Percentiles rank a stretch among this genome's conserved stretches.
Evolutionary conservation across 805 yeast species (phyloP).

Genomic region (Jamesozyma lodderae): DNA sequence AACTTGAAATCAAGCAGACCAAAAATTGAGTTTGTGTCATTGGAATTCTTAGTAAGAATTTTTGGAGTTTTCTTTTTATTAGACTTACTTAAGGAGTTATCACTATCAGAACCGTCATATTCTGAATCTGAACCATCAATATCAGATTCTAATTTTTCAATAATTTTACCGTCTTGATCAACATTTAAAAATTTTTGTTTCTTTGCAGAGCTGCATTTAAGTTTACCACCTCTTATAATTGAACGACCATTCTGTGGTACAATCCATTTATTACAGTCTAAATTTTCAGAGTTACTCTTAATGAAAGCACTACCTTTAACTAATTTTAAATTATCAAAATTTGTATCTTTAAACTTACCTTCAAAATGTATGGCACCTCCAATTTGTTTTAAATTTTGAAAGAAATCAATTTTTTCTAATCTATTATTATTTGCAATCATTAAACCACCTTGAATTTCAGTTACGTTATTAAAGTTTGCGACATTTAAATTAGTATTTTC

Average conservation of each 20-base stretch:
- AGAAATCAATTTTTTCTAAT: slow-evolving; percentile 45
- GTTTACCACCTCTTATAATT: slow-evolving; percentile 68
- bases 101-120: neutral
- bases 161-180: slow-evolving; percentile 39
- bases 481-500: slow-evolving; percentile 43
- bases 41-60: neutral
- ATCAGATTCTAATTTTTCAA: slow-evolving; percentile 14
- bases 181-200: slow-evolving; percentile 37
- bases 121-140: neutral
- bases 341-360: slow-evolving; percentile 52
- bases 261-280: slow-evolving; percentile 62
- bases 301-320: slow-evolving; percentile 73
- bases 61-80: neutral
- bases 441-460: slow-evolving; percentile 68
- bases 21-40: neutral
- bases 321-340: slow-evolving; percentile 45
- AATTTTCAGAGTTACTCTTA: slow-evolving; percentile 38
- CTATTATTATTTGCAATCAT: slow-evolving; percentile 55
- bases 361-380: slow-evolving; percentile 74
- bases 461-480: slow-evolving; percentile 43
- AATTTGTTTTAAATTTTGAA: slow-evolving; percentile 49
- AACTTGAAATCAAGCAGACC: neutral
- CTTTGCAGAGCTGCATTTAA: slow-evolving; percentile 48
- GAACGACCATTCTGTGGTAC: slow-evolving; percentile 39
- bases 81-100: neutral